A percentile compares a stretch with the other conserved stretches of the same genome.
These are phyloP conservation scores for Hanseniaspora thailandica DNA, from an alignment of 805 yeast species.

Conservation along the genomic window DNA sequence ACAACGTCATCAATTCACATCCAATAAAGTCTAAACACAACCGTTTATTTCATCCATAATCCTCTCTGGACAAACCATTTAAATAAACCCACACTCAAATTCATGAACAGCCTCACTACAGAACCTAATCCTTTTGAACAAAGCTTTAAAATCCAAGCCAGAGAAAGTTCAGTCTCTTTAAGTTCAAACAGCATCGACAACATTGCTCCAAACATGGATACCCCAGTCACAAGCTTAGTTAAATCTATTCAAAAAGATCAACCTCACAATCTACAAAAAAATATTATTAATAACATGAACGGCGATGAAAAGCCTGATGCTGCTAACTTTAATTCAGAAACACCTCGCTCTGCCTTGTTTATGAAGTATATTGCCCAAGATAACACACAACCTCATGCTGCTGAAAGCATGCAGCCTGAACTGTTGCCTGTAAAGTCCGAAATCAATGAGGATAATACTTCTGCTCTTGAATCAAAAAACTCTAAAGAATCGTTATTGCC, in stretches of 20 bases:
- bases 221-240: slow-evolving; percentile 23
- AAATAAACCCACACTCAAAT: too few relatives aligned
- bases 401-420: neutral
- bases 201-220: neutral
- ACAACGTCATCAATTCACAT: too few relatives aligned
- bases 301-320: neutral
- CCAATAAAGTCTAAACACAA: too few relatives aligned
- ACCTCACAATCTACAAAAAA: neutral
- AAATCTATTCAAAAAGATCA: neutral
- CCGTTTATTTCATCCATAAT: too few relatives aligned
- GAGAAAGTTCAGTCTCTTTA: slow-evolving; percentile 7
- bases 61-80: too few relatives aligned
- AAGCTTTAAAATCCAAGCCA: slow-evolving; percentile 39
- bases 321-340: neutral
- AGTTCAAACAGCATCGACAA: neutral
- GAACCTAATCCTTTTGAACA: slow-evolving; percentile 95
- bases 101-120: slow-evolving; percentile 44
- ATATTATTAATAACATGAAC: neutral
- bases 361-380: slow-evolving; percentile 1
- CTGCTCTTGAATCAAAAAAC: neutral
- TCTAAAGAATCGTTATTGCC: neutral
- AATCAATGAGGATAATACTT: neutral
- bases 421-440: neutral
- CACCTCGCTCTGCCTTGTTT: neutral
- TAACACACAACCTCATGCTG: neutral